Conservation (phyloP, 2,329 filamentous ascomycete species). For the Pseudogymnoascus destructans region DNA sequence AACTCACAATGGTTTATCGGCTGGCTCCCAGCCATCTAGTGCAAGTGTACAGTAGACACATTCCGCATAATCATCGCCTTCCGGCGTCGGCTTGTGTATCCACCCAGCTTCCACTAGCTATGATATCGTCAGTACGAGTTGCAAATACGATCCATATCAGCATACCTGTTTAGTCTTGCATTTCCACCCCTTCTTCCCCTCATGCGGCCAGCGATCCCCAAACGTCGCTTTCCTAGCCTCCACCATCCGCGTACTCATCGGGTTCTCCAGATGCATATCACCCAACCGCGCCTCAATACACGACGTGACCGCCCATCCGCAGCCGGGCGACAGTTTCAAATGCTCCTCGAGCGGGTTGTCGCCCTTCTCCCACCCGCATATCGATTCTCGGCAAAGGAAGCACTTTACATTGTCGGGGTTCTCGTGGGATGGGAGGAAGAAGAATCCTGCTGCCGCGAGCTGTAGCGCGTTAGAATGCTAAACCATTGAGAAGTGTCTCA, state of each 20-base stretch:
- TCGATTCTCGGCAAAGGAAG: slow-evolving; percentile 69
- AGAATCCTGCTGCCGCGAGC: slow-evolving; percentile 87
- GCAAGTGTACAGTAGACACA: slow-evolving; percentile 84
- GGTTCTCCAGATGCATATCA: slow-evolving; percentile 58
- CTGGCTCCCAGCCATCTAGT: slow-evolving; percentile 87
- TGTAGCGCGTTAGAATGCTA: slow-evolving; percentile 28
- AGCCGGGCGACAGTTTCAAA: slow-evolving; percentile 65
- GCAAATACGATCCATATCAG: not conserved
- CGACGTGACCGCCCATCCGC: slow-evolving; percentile 72
- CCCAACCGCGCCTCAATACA: slow-evolving; percentile 48
- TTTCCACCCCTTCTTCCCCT: slow-evolving; percentile 75
- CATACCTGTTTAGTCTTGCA: slow-evolving; percentile 77
- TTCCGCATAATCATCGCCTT: slow-evolving; percentile 78
- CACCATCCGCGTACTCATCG: slow-evolving; percentile 55
- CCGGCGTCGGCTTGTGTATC: slow-evolving; percentile 77
- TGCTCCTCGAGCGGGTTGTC: slow-evolving; percentile 81
- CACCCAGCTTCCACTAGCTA: slow-evolving; percentile 85
- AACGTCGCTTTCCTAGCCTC: slow-evolving; percentile 77
- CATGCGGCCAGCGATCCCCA: slow-evolving; percentile 75
- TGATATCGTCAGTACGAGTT: slow-evolving; percentile 14
- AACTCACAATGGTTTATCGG: slow-evolving; percentile 71
- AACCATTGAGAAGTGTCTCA: not conserved
- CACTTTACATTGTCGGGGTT: slow-evolving; percentile 82
- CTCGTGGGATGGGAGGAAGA: slow-evolving; percentile 61
- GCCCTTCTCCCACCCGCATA: slow-evolving; percentile 84